Percentiles rank a stretch among this genome's conserved stretches.
These are phyloP conservation scores for Pisolithus microcarpus DNA, from an alignment of 768 basidiomycete genomes.

Conservation along the genomic window DNA sequence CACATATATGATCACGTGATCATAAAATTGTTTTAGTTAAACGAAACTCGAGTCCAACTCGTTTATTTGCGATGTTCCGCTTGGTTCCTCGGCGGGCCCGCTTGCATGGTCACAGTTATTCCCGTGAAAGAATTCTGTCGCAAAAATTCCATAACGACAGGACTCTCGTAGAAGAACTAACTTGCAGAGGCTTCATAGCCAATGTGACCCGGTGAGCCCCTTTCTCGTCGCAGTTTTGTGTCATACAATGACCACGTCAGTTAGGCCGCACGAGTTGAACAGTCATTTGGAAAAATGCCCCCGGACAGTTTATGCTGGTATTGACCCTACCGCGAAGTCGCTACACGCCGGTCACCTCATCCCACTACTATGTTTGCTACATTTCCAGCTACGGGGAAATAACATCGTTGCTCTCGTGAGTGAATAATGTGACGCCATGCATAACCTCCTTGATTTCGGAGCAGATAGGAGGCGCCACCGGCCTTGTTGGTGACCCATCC, in stretches of 20 bases:
- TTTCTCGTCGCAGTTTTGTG: background rate
- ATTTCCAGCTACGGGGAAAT: slow-evolving; percentile 86
- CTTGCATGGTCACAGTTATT: background rate
- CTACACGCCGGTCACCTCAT: slow-evolving; percentile 93
- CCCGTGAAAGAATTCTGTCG: background rate
- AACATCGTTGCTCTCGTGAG: slow-evolving; percentile 76
- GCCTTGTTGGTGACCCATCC: slow-evolving; percentile 94
- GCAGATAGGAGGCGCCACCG: slow-evolving; percentile 94
- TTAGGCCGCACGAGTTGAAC: slow-evolving; percentile 37
- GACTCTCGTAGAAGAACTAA: slow-evolving; percentile 28
- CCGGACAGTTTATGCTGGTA: slow-evolving; percentile 73
- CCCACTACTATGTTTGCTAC: slow-evolving; percentile 78
- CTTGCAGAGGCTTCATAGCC: slow-evolving; percentile 27
- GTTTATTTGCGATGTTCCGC: slow-evolving; percentile 14
- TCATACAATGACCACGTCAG: slow-evolving; percentile 1
- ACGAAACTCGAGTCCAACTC: background rate
- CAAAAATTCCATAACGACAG: slow-evolving; percentile 15
- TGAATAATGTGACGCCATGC: slow-evolving; percentile 3
- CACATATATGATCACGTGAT: too few species aligned
- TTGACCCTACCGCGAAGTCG: slow-evolving; percentile 87
- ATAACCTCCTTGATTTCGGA: slow-evolving; percentile 1
- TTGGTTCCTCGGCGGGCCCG: slow-evolving; percentile 13
- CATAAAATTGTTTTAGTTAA: too few species aligned
- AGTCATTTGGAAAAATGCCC: slow-evolving; percentile 27
- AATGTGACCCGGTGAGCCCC: slow-evolving; percentile 30